A percentile compares a stretch with the other conserved stretches of the same genome.
Conservation (phyloP, 345 rosid species). For the Ricinus communis region DNA sequence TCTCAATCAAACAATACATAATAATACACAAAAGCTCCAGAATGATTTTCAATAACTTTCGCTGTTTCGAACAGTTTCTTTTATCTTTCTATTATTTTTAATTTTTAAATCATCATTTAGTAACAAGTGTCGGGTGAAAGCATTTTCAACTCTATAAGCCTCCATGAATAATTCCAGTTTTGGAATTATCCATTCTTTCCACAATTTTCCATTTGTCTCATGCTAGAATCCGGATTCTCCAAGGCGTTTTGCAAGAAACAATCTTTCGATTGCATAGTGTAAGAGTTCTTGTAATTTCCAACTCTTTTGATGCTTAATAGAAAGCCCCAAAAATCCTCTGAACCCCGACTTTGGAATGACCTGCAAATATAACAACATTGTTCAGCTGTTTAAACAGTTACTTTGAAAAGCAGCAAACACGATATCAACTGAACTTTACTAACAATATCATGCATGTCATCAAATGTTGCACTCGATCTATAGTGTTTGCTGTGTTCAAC, state of each 20-base stretch:
- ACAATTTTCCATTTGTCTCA: not conserved
- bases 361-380: not conserved
- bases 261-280: not conserved
- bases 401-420: not conserved
- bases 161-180: not conserved
- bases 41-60: not conserved
- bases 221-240: not conserved
- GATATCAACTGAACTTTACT: not conserved
- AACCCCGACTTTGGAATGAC: not conserved
- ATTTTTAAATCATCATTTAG: not conserved
- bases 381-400: not conserved
- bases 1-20: not conserved
- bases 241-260: not conserved
- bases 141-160: not conserved
- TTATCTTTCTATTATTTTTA: no score
- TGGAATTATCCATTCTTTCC: not conserved
- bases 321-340: not conserved
- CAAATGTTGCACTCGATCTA: not conserved
- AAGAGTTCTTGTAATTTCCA: not conserved
- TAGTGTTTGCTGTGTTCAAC: not conserved
- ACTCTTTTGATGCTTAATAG: not conserved
- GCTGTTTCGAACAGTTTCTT: not conserved
- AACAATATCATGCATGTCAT: not conserved
- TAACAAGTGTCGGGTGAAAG: not conserved
- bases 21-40: not conserved